Percentiles rank a stretch among this genome's conserved stretches.
Conservation (phyloP, 768 basidiomycete genomes). For the Dioszegia crocea region DNA sequence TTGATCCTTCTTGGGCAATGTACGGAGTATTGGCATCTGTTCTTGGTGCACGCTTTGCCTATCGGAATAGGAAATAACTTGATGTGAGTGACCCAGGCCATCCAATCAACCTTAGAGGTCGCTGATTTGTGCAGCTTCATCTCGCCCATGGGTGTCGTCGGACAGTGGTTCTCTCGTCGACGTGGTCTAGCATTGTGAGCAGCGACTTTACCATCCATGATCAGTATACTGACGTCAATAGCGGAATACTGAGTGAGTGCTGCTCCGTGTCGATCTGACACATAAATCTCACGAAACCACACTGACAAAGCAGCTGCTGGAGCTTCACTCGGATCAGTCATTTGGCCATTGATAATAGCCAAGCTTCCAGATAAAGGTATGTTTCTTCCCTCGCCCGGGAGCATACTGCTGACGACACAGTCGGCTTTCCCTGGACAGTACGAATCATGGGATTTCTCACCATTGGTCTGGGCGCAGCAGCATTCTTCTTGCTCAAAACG, state of each 20-base stretch:
- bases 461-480: conserved; percentile 3
- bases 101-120: background rate
- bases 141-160: conserved; percentile 22
- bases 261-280: background rate
- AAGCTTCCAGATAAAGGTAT: conserved; percentile 9
- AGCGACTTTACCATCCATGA: background rate
- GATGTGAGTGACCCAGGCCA: conserved; percentile 10
- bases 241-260: conserved; percentile 19
- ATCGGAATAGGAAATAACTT: conserved; percentile 28
- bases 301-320: conserved; percentile 11
- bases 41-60: conserved; percentile 18
- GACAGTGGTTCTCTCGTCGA: conserved; percentile 24
- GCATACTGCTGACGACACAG: conserved; percentile 2
- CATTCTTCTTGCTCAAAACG: conserved; percentile 25
- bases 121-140: conserved; percentile 18
- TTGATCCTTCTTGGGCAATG: conserved; percentile 19
- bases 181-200: conserved; percentile 29
- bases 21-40: conserved; percentile 24
- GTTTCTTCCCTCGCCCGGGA: background rate
- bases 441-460: conserved; percentile 24
- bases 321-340: conserved; percentile 14
- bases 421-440: conserved; percentile 32
- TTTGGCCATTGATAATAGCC: conserved; percentile 14
- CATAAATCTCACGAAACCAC: background rate
- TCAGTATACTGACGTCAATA: background rate